Percentiles rank a stretch among this genome's conserved stretches.
Evolutionary conservation across 768 basidiomycete genomes (phyloP).

Genomic region (Tulasnella sp.): DNA sequence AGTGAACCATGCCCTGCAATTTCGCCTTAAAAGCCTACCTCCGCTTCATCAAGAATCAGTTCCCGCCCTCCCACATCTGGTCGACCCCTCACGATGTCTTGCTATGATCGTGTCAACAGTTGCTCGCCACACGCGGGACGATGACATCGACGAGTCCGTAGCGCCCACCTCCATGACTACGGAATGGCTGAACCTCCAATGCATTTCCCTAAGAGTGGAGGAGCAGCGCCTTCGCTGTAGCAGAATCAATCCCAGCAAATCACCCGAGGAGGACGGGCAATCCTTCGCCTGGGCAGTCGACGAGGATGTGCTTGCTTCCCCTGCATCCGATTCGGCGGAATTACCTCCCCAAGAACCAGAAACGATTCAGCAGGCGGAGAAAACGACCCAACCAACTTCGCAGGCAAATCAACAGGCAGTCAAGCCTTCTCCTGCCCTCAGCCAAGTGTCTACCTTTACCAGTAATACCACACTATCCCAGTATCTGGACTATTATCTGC

Average conservation of each 20-base stretch:
- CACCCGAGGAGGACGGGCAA: background rate
- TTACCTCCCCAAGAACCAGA: background rate
- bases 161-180: background rate
- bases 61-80: slow-evolving; percentile 60
- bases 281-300: background rate
- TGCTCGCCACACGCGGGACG: slow-evolving; percentile 47
- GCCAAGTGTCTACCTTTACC: background rate
- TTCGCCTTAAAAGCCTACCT: slow-evolving; percentile 34
- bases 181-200: background rate
- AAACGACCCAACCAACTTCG: background rate
- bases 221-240: background rate
- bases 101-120: slow-evolving; percentile 69
- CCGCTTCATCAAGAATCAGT: slow-evolving; percentile 60
- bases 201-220: background rate
- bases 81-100: slow-evolving; percentile 72
- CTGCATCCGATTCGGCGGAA: background rate
- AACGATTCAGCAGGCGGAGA: background rate
- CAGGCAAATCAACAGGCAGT: background rate
- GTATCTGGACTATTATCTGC: background rate
- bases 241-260: background rate
- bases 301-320: background rate
- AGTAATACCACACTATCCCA: background rate
- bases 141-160: background rate
- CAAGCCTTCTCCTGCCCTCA: background rate
- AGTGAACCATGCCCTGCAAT: background rate